phyloP scores from a whole-genome alignment of 2,329 filamentous ascomycete genomes.

The Cladobotryum protrusum region DNA sequence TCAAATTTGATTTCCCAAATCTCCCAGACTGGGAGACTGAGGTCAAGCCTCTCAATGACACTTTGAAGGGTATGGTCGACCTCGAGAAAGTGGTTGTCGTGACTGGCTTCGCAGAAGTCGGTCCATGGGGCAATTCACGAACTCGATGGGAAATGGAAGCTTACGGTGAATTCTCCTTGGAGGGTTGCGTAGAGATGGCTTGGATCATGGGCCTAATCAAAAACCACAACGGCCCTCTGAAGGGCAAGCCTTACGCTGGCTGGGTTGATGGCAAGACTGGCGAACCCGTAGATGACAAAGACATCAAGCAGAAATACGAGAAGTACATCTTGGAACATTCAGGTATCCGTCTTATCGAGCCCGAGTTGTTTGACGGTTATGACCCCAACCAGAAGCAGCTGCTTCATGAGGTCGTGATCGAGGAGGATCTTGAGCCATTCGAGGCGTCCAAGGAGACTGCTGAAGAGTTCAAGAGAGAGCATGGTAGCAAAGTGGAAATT shows the following conservation, averaged over 20 bases:
- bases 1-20: slow-evolving; percentile 93
- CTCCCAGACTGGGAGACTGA: slow-evolving; percentile 90
- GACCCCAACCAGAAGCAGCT: slow-evolving; percentile 98
- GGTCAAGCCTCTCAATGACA: slow-evolving; percentile 78
- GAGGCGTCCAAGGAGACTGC: slow-evolving; percentile 96
- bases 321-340: slow-evolving; percentile 94
- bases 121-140: slow-evolving; percentile 96
- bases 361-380: slow-evolving; percentile 93
- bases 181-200: slow-evolving; percentile 98
- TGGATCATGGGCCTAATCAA: slow-evolving; percentile 99
- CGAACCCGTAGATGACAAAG: slow-evolving; percentile 95
- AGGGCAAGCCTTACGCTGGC: slow-evolving; percentile 92
- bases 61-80: slow-evolving; percentile 96
- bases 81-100: slow-evolving; percentile 97
- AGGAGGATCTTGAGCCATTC: slow-evolving; percentile 95
- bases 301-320: slow-evolving; percentile 96
- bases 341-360: slow-evolving; percentile 95
- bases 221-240: slow-evolving; percentile 93
- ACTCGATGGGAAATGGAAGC: slow-evolving; percentile 99
- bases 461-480: slow-evolving; percentile 93
- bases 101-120: slow-evolving; percentile 91
- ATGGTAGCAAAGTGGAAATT: slow-evolving; percentile 95
- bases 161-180: slow-evolving; percentile 90
- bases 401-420: slow-evolving; percentile 93
- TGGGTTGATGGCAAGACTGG: slow-evolving; percentile 94